phyloP scores from a whole-genome alignment of 2,329 filamentous ascomycete species.

The Apiospora aurea region DNA sequence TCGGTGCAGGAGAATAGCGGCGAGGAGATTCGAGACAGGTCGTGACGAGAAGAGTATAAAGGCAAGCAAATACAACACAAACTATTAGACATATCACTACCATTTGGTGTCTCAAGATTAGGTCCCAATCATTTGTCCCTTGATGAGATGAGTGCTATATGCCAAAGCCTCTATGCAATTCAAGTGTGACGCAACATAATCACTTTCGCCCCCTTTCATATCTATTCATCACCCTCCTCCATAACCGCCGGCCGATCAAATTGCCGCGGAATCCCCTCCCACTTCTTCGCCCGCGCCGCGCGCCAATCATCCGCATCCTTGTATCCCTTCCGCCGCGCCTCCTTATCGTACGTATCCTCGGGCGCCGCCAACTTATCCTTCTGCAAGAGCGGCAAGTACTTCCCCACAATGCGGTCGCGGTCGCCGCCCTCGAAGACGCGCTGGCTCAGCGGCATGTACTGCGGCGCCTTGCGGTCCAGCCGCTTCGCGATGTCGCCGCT shows the following conservation, averaged over 20 bases:
- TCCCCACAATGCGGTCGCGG: constrained; percentile 55
- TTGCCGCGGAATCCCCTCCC: constrained; percentile 26
- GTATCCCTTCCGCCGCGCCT: constrained; percentile 68
- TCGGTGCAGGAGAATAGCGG: not conserved
- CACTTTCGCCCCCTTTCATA: not conserved
- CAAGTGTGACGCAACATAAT: not conserved
- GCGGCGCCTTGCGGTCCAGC: constrained; percentile 29
- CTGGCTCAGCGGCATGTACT: constrained; percentile 37
- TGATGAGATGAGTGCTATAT: constrained; percentile 1
- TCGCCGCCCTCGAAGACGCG: constrained; percentile 64
- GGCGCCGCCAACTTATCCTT: constrained; percentile 57
- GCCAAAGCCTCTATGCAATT: not conserved
- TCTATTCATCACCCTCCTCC: constrained; percentile 42
- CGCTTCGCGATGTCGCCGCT: constrained; percentile 42
- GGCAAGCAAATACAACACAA: too few species aligned
- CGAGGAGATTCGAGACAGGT: not conserved
- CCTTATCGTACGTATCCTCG: constrained; percentile 65
- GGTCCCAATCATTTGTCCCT: not conserved
- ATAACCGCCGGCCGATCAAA: not conserved
- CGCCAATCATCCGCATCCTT: constrained; percentile 55
- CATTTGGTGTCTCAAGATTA: not conserved
- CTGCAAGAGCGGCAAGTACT: constrained; percentile 63
- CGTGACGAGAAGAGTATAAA: not conserved
- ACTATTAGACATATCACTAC: not conserved
- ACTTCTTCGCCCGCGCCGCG: constrained; percentile 35